These are phyloP conservation scores for Mortierella antarctica DNA, from an alignment of 192 early-diverging fungal species.

Conservation along the genomic window DNA sequence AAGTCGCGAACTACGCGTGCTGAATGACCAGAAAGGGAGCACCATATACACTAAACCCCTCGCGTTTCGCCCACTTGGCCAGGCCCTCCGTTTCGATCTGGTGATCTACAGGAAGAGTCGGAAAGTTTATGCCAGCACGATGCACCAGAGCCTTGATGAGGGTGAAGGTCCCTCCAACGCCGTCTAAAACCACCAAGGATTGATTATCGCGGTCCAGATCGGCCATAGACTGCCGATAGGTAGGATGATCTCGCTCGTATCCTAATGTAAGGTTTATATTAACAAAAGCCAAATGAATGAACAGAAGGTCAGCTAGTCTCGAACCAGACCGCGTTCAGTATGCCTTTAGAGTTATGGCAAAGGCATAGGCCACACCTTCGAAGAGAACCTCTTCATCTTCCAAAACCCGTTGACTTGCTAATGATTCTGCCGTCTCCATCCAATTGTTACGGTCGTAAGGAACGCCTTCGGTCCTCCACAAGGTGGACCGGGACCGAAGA, in stretches of 20 bases:
- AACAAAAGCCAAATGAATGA: neutral
- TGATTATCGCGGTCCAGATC: constrained; percentile 46
- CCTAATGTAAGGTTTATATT: constrained; percentile 25
- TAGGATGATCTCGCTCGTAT: constrained; percentile 48
- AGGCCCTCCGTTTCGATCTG: constrained; percentile 80
- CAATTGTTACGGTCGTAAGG: constrained; percentile 79
- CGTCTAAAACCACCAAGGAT: constrained; percentile 67
- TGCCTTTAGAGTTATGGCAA: neutral
- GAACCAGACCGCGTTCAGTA: neutral
- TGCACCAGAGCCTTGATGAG: constrained; percentile 74
- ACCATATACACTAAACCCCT: constrained; percentile 72
- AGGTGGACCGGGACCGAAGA: constrained; percentile 54
- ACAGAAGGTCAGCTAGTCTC: neutral
- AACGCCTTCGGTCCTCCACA: constrained; percentile 58
- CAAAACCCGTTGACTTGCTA: constrained; percentile 52
- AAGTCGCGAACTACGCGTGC: constrained; percentile 55
- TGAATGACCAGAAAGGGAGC: constrained; percentile 72
- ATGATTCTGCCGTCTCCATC: constrained; percentile 70
- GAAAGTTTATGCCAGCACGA: constrained; percentile 73
- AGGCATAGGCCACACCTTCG: constrained; percentile 52
- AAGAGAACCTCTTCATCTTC: constrained; percentile 54
- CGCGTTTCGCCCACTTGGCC: constrained; percentile 74
- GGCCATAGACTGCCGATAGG: constrained; percentile 57
- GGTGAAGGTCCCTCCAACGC: constrained; percentile 75
- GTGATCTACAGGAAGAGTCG: constrained; percentile 69